phyloP scores from a whole-genome alignment of 2,329 filamentous ascomycete genomes.

The Epichloe amarillans region DNA sequence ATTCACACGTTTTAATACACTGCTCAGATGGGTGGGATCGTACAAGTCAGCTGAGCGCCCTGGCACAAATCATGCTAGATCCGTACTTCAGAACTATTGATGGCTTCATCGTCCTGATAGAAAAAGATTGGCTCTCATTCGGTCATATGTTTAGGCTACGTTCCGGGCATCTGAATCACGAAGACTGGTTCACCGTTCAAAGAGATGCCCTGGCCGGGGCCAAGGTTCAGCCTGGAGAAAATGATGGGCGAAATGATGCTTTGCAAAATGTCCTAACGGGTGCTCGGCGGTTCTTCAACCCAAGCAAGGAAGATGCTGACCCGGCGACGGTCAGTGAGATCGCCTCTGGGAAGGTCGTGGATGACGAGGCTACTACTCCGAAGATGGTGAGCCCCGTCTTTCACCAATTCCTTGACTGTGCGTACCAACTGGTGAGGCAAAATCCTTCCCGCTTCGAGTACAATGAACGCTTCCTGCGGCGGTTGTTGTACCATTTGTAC shows the following conservation, averaged over 20 bases:
- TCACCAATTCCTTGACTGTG: constrained; percentile 92
- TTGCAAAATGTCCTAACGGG: constrained; percentile 81
- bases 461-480: constrained; percentile 82
- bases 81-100: constrained; percentile 90
- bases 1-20: constrained; percentile 91
- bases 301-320: constrained; percentile 46
- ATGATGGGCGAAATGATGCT: constrained; percentile 53
- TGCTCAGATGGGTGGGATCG: constrained; percentile 98
- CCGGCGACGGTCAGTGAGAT: constrained; percentile 36
- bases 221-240: constrained; percentile 47
- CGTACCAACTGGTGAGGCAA: constrained; percentile 79
- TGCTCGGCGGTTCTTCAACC: constrained; percentile 81
- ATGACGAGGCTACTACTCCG: constrained; percentile 60
- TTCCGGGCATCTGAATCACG: constrained; percentile 75
- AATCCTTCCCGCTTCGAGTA: constrained; percentile 86
- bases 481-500: constrained; percentile 85
- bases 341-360: constrained; percentile 26
- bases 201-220: constrained; percentile 61
- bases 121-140: constrained; percentile 97
- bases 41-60: constrained; percentile 82
- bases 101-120: constrained; percentile 85
- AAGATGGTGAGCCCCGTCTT: constrained; percentile 94
- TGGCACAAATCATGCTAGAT: constrained; percentile 87
- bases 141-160: constrained; percentile 94
- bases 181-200: constrained; percentile 88